A percentile compares a stretch with the other conserved stretches of the same genome.
Conservation (phyloP, 345 rosid genomes). For the Aquilaria sinensis region DNA sequence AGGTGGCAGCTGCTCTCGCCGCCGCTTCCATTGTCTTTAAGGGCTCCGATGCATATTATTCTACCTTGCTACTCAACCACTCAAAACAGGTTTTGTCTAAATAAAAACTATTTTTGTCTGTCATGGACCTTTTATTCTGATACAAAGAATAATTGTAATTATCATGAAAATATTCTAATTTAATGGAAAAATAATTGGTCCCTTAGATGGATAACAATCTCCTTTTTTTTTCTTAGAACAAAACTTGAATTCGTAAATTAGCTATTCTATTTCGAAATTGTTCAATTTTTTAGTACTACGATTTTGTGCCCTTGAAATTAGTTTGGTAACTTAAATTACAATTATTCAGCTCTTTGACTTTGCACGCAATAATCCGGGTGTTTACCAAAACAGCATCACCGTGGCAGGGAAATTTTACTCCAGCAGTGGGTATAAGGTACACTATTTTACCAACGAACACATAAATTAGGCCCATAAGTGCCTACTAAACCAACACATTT, state of each 20-base stretch:
- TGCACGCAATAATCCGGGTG: constrained; percentile 23
- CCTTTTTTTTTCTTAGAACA: no score
- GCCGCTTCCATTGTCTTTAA: constrained; percentile 57
- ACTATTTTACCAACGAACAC: no score
- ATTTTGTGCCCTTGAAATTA: neutral
- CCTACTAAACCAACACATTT: no score
- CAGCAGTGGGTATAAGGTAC: constrained; percentile 37
- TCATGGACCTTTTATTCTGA: neutral
- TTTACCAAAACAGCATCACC: constrained; percentile 29
- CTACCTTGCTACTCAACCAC: constrained; percentile 39
- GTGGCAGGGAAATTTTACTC: constrained; percentile 31
- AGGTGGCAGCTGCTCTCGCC: constrained; percentile 67
- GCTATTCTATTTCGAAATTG: no score
- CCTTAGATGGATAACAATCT: no score
- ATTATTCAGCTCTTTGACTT: constrained; percentile 31
- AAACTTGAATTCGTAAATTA: no score
- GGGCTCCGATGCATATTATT: constrained; percentile 18
- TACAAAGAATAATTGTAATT: neutral
- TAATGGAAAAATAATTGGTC: no score
- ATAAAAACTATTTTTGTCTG: neutral
- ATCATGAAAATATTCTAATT: neutral
- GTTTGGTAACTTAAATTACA: neutral
- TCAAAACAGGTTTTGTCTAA: constrained; percentile 31
- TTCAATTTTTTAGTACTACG: no score
- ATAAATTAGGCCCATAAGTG: no score